These are phyloP conservation scores for Carex scoparia DNA, from an alignment of 176 grass and related monocot species.

Conservation along the genomic window DNA sequence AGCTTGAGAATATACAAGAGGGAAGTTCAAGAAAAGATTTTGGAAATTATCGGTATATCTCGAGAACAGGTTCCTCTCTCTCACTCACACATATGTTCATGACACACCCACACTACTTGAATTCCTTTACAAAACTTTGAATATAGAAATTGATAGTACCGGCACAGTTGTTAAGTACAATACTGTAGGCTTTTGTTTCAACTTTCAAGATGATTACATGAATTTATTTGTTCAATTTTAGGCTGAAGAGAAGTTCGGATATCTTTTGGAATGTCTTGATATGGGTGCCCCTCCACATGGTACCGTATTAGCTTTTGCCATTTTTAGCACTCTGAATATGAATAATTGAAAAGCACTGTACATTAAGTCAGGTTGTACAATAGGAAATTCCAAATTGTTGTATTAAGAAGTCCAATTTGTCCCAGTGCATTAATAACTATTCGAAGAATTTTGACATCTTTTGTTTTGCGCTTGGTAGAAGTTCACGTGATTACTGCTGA, in stretches of 20 bases:
- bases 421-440: background rate
- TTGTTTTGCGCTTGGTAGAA: background rate
- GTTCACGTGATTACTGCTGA: background rate
- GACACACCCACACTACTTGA: background rate
- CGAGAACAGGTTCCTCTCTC: conserved; percentile 48
- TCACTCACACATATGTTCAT: background rate
- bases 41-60: conserved; percentile 82
- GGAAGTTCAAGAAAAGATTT: conserved; percentile 85
- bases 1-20: conserved; percentile 94
- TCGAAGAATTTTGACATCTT: background rate
- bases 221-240: conserved; percentile 21
- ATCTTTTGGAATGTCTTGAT: conserved; percentile 84
- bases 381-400: background rate
- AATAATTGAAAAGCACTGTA: background rate
- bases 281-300: conserved; percentile 96
- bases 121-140: background rate
- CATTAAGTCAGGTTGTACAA: background rate
- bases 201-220: background rate
- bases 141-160: background rate
- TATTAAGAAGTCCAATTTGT: background rate
- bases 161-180: background rate
- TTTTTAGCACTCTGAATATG: background rate
- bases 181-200: background rate
- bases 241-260: conserved; percentile 97
- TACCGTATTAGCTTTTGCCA: conserved; percentile 26